phyloP scores from a whole-genome alignment of 2,329 filamentous ascomycete genomes.

The Fusarium globosum region DNA sequence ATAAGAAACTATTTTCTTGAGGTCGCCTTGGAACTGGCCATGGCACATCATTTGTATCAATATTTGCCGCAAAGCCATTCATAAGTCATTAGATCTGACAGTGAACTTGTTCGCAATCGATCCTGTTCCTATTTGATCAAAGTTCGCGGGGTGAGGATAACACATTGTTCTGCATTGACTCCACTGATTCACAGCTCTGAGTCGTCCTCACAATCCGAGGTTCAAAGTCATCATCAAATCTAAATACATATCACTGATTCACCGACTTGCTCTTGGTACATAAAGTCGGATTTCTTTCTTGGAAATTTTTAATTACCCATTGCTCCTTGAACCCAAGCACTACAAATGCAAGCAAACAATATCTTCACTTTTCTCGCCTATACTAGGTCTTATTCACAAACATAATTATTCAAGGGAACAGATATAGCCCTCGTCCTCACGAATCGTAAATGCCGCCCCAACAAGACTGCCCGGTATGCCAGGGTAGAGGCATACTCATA shows the following conservation, averaged over 20 bases:
- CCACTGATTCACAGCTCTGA: background rate
- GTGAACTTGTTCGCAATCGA: background rate
- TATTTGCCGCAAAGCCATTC: background rate
- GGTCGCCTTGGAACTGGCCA: accelerated
- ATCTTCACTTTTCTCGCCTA: no score
- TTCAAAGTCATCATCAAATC: background rate
- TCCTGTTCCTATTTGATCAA: background rate
- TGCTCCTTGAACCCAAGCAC: background rate
- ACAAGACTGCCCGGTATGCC: background rate
- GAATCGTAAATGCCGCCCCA: background rate
- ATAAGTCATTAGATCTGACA: background rate
- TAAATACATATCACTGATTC: background rate
- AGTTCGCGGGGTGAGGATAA: background rate
- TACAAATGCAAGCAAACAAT: no score
- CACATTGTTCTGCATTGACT: no score
- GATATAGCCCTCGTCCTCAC: background rate
- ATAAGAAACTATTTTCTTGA: background rate
- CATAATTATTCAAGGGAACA: background rate
- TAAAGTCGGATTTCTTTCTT: background rate
- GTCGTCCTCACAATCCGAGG: background rate
- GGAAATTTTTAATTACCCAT: background rate
- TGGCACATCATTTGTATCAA: no score
- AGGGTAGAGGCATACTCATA: background rate
- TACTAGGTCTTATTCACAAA: no score
- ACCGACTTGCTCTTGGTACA: background rate